A percentile compares a stretch with the other conserved stretches of the same genome.
phyloP scores from a whole-genome alignment of 179 eudicot species.

The Amaranthus tricolor region DNA sequence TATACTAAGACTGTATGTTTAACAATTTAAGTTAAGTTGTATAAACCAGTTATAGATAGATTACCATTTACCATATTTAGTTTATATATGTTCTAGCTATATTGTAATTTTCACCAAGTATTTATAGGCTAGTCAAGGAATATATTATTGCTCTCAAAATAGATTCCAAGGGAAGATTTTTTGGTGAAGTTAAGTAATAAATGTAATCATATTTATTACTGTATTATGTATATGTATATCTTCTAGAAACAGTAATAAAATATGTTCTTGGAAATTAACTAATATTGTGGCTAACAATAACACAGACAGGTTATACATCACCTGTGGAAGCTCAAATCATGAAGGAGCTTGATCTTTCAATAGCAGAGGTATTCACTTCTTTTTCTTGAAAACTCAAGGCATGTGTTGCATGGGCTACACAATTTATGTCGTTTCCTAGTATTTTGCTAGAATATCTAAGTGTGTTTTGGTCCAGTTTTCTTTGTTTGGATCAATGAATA shows the following conservation, averaged over 20 bases:
- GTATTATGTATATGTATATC: not conserved
- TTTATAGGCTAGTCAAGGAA: no score
- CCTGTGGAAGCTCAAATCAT: slow-evolving; percentile 39
- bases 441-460: not conserved
- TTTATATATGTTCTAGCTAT: no score
- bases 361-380: slow-evolving; percentile 25
- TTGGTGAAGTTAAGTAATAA: not conserved
- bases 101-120: no score
- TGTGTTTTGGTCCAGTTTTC: slow-evolving; percentile 32
- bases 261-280: not conserved
- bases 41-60: no score
- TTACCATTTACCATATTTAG: no score
- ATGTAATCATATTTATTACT: not conserved
- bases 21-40: no score
- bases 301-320: slow-evolving; percentile 38
- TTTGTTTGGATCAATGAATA: slow-evolving; percentile 29
- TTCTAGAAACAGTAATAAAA: not conserved
- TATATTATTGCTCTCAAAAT: no score
- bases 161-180: no score
- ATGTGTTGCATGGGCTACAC: not conserved
- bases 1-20: no score
- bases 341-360: slow-evolving; percentile 37
- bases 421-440: not conserved
- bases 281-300: not conserved
- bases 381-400: not conserved